Percentiles rank a stretch among this genome's conserved stretches.
phyloP scores from a whole-genome alignment of 768 basidiomycete genomes.

The Suillus hirtellus region DNA sequence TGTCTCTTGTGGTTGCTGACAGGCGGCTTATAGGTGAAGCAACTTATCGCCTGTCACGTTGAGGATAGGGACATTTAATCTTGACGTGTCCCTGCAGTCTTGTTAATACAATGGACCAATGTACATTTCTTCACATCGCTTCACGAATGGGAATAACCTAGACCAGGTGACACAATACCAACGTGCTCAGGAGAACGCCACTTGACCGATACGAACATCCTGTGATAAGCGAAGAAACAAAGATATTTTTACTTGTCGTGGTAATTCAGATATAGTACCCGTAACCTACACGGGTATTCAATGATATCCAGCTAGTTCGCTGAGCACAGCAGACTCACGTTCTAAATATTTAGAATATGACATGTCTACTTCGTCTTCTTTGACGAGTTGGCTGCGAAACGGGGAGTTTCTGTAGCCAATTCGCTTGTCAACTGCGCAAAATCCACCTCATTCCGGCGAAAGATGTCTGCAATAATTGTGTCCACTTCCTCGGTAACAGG shows the following conservation, averaged over 20 bases:
- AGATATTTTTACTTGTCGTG: neutral
- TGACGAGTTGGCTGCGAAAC: constrained; percentile 23
- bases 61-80: too few relatives aligned
- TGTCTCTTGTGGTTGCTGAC: neutral
- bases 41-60: neutral
- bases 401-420: constrained; percentile 22
- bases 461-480: constrained; percentile 32
- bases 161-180: neutral
- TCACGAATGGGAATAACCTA: neutral
- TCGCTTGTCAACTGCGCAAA: constrained; percentile 31
- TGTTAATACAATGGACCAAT: neutral
- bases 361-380: constrained; percentile 22
- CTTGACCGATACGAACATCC: neutral
- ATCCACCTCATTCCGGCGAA: constrained; percentile 32
- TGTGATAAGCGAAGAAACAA: neutral
- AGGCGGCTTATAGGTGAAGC: neutral
- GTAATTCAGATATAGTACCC: neutral
- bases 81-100: neutral
- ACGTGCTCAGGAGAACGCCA: neutral
- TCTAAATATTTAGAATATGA: neutral
- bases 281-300: neutral
- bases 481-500: constrained; percentile 33
- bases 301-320: neutral
- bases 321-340: neutral
- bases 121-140: neutral